A percentile compares a stretch with the other conserved stretches of the same genome.
Conservation (phyloP, 768 basidiomycete genomes). For the Albatrellus ellisii region DNA sequence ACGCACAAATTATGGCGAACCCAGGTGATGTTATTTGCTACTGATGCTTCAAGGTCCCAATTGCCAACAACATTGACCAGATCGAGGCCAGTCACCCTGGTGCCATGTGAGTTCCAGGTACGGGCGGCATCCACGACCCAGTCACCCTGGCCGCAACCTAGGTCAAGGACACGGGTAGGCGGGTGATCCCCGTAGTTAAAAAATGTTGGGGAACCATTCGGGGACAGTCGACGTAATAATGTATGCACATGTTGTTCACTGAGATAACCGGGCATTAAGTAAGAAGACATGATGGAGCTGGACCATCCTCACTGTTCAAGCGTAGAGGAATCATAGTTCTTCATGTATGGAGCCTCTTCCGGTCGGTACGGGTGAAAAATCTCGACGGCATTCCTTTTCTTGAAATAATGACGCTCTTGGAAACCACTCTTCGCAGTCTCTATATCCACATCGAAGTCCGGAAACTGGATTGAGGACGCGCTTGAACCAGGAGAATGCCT, state of each 20-base stretch:
- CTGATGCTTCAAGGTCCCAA: constrained; percentile 4
- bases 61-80: constrained; percentile 27
- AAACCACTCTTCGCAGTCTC: constrained; percentile 5
- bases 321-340: constrained; percentile 42
- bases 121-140: constrained; percentile 55
- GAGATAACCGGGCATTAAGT: constrained; percentile 6
- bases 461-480: background rate
- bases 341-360: constrained; percentile 47
- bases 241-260: constrained; percentile 46
- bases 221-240: constrained; percentile 42
- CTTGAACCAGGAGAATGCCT: background rate
- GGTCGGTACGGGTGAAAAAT: constrained; percentile 40
- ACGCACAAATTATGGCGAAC: constrained; percentile 60
- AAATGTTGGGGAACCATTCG: constrained; percentile 46
- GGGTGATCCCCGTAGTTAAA: constrained; percentile 30
- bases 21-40: constrained; percentile 33
- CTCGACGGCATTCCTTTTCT: constrained; percentile 21
- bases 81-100: constrained; percentile 54
- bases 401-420: constrained; percentile 14
- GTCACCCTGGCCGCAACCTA: constrained; percentile 62
- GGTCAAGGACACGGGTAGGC: constrained; percentile 51
- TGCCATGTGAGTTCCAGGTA: constrained; percentile 38
- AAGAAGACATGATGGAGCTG: constrained; percentile 1
- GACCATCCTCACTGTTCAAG: constrained; percentile 40
- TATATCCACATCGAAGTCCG: background rate